Base-by-base conservation (phyloP, 2,329 filamentous ascomycete species). In the Malbranchea zuffiana region DNA sequence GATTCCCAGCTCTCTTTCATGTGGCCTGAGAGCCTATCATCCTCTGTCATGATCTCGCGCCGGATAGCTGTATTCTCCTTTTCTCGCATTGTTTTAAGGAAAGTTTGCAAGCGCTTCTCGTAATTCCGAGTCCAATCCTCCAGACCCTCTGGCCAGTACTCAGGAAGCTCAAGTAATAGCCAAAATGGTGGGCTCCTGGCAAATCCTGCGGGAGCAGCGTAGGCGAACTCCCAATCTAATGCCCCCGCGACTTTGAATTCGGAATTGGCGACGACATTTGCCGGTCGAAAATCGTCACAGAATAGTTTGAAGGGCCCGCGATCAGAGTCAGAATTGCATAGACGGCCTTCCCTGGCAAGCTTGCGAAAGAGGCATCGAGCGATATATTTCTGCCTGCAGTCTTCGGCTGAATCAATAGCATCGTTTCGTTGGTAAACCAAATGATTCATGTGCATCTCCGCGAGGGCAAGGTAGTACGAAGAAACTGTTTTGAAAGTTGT, bases 141-240 rank as follows among this genome's bases (percentile, higher is more conserved):
- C n/a, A 49, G 25, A 15, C 44, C 41, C 11, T 32, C 13, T 3
- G 35, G 25, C 47, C 47, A 49, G 13, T 45, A 44, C 34, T 47
- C 45, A 6, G 48, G 47, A n/a, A 28, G 33, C 39, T 39, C 24
- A 11, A 62, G 42, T 20, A 66, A 40, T 3, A 66, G 51, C 60
- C 62, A 65, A 54, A 53, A 61, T n/a, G 61, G 60, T 29, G 53
- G 52, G 18, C 61, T 58, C 35, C 55, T 53, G 2, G 54, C 36
- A 41, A 59, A 64, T 39, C 65, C 56, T 2, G 51, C 48, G 1
- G 61, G 62, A 55, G 63, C 57, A 34, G 49, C 48, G 39, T 67
- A 62, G 17, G 60, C 61, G 31, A 62, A 66, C 45, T 65, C 61
- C 15, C 47, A 55, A 50, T 66, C 61, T 26, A 66, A 41, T 12